Conservation (phyloP, 129 eudicot genomes). For the Mikania micrantha region DNA sequence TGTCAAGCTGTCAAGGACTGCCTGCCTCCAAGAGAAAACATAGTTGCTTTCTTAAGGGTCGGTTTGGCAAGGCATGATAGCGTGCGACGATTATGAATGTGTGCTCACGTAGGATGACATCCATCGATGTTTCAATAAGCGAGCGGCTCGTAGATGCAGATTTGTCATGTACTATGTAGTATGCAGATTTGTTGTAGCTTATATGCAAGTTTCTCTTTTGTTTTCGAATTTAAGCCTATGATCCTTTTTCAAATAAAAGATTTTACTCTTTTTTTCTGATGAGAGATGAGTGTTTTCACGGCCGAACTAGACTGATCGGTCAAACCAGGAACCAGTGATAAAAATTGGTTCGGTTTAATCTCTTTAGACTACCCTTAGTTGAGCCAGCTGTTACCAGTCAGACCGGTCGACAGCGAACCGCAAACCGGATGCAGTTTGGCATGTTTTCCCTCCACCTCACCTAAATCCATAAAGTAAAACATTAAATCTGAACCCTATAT, state of each 20-base stretch:
- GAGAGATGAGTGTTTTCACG: too few species aligned
- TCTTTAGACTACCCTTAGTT: too few species aligned
- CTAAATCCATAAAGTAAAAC: too few species aligned
- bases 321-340: too few species aligned
- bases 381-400: too few species aligned
- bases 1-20: conserved; percentile 11
- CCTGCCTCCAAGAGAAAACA: conserved; percentile 23
- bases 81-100: not conserved
- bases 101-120: not conserved
- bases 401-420: too few species aligned
- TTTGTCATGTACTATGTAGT: not conserved
- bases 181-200: not conserved
- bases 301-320: too few species aligned
- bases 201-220: not conserved
- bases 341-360: too few species aligned
- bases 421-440: too few species aligned
- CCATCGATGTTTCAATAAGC: conserved; percentile 2
- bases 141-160: not conserved
- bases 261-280: not conserved
- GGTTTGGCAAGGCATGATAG: conserved; percentile 5
- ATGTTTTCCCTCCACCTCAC: too few species aligned
- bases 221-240: not conserved
- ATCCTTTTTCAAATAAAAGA: not conserved
- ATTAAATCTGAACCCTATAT: too few species aligned
- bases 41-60: not conserved